Evolutionary conservation across 164 flowering plant species (phyloP).

Genomic region (Umbellularia californica): DNA sequence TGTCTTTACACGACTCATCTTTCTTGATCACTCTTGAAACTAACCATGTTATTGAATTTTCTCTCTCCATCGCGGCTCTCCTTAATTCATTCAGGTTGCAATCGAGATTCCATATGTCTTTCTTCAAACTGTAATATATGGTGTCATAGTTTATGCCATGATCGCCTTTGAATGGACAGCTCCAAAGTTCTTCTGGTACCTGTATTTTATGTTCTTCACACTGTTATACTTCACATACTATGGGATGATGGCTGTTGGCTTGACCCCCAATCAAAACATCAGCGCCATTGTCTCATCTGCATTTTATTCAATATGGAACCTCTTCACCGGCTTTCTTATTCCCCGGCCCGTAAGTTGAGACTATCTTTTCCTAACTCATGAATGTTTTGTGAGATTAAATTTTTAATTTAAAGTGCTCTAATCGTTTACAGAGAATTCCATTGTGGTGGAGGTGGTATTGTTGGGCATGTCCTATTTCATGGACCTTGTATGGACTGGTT

Average conservation of each 20-base stretch:
- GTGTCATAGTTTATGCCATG: constrained; percentile 54
- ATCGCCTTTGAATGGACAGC: constrained; percentile 61
- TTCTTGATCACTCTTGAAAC: too few species aligned
- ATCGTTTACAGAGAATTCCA: constrained; percentile 24
- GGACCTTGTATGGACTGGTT: constrained; percentile 48
- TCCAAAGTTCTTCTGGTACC: constrained; percentile 54
- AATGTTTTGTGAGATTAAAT: not conserved
- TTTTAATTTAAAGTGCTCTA: not conserved
- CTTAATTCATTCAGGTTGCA: constrained; percentile 22
- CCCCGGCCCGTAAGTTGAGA: constrained; percentile 47
- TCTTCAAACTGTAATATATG: constrained; percentile 37
- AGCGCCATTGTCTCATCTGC: constrained; percentile 50
- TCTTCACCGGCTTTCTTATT: constrained; percentile 55
- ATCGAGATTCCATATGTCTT: constrained; percentile 52
- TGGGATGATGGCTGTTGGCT: constrained; percentile 72
- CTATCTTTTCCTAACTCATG: not conserved
- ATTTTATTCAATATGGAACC: constrained; percentile 54
- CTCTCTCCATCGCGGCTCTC: not conserved
- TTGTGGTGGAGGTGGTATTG: constrained; percentile 60
- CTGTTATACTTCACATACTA: constrained; percentile 58
- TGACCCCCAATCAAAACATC: constrained; percentile 56
- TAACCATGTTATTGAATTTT: not conserved
- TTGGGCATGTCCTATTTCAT: constrained; percentile 52
- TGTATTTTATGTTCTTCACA: constrained; percentile 60
- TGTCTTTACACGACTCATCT: too few species aligned